Percentiles rank a stretch among this genome's conserved stretches.
These are phyloP conservation scores for Macrolepiota albuminosa DNA, from an alignment of 768 basidiomycete genomes.

Conservation along the genomic window DNA sequence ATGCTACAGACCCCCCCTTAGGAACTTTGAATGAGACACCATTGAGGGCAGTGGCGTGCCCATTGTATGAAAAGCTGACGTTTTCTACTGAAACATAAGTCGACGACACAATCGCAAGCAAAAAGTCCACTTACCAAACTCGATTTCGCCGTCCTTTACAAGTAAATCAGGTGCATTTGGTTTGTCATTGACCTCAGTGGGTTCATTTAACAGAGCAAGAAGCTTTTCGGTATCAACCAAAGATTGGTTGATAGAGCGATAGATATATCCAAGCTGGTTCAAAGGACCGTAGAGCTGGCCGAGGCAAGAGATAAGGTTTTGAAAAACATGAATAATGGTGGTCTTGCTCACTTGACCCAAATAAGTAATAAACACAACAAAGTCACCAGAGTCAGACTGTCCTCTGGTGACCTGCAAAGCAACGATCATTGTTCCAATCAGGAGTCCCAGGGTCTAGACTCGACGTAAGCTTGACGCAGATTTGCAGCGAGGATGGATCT, in stretches of 20 bases:
- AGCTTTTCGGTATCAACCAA: slow-evolving; percentile 83
- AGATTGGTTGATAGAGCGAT: slow-evolving; percentile 71
- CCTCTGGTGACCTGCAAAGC: slow-evolving; percentile 60
- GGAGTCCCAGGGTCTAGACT: slow-evolving; percentile 65
- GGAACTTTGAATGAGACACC: slow-evolving; percentile 86
- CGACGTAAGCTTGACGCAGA: neutral
- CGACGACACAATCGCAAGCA: neutral
- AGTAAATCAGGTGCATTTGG: slow-evolving; percentile 71
- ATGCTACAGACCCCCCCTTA: slow-evolving; percentile 81
- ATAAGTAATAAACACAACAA: slow-evolving; percentile 81
- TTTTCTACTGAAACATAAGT: slow-evolving; percentile 47
- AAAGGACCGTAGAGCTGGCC: slow-evolving; percentile 66
- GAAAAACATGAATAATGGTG: neutral
- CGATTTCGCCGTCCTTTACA: slow-evolving; percentile 73
- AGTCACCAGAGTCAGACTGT: slow-evolving; percentile 48
- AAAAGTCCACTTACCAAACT: slow-evolving; percentile 57
- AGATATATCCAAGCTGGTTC: slow-evolving; percentile 74
- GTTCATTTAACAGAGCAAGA: slow-evolving; percentile 74
- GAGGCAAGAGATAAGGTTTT: slow-evolving; percentile 5
- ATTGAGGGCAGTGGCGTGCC: slow-evolving; percentile 61
- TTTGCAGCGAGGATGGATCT: slow-evolving; percentile 17
- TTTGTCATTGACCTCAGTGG: slow-evolving; percentile 79
- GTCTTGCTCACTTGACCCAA: slow-evolving; percentile 56
- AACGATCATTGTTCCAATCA: slow-evolving; percentile 79
- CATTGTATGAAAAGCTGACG: slow-evolving; percentile 84